Conservation (phyloP, 331 rosid species). For the Acacia concinna region DNA sequence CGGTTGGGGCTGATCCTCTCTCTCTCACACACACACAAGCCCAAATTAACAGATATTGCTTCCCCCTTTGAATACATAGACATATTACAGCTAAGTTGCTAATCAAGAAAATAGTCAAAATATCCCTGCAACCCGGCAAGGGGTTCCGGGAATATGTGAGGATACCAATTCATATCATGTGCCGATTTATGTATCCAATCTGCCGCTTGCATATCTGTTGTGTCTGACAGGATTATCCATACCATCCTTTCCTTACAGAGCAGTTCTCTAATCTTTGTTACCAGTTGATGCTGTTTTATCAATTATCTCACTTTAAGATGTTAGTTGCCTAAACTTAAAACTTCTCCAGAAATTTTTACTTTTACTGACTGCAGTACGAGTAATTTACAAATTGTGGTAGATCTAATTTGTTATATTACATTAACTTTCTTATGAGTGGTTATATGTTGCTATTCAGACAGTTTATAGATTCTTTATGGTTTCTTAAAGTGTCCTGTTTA, state of each 20-base stretch:
- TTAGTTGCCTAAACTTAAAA: not conserved
- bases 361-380: not conserved
- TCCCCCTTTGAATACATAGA: not conserved
- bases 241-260: not conserved
- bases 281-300: not conserved
- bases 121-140: not conserved
- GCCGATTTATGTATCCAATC: not conserved
- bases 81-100: not conserved
- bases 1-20: not conserved
- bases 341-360: not conserved
- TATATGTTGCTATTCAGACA: constrained; percentile 13
- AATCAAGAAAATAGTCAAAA: not conserved
- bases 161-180: not conserved
- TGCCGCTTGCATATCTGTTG: not conserved
- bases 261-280: not conserved
- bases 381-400: not conserved
- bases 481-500: constrained; percentile 12
- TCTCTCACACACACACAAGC: not conserved
- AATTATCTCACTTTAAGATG: not conserved
- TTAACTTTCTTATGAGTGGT: not conserved
- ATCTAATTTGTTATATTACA: not conserved
- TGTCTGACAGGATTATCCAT: not conserved
- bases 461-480: constrained; percentile 13
- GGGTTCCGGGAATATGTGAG: not conserved
- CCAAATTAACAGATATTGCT: not conserved